These are phyloP conservation scores for Aspergillus quadricinctus DNA, from an alignment of 2,329 filamentous ascomycete genomes.

Conservation along the genomic window DNA sequence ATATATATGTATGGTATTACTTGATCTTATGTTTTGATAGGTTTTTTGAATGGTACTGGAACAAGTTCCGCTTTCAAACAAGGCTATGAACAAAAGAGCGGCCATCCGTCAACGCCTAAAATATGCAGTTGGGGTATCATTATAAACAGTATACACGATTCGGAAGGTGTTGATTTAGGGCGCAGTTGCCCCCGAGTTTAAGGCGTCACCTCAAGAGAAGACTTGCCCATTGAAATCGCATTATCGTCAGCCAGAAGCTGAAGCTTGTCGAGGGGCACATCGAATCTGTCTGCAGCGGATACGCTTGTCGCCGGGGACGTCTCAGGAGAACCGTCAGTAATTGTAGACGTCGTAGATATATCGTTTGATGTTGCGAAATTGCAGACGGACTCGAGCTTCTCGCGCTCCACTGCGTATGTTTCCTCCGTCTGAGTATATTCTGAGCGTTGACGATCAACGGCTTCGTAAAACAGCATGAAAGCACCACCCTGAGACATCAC, in stretches of 20 bases:
- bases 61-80: neutral
- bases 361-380: neutral
- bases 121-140: neutral
- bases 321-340: neutral
- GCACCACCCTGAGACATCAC: constrained; percentile 75
- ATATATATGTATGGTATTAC: neutral
- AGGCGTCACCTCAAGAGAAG: neutral
- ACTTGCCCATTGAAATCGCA: neutral
- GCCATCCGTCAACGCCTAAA: neutral
- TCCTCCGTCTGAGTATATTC: neutral
- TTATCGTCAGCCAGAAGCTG: neutral
- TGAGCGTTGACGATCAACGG: constrained; percentile 44
- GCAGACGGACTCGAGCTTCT: constrained; percentile 12
- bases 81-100: neutral
- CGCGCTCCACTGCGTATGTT: constrained; percentile 3
- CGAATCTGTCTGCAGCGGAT: neutral
- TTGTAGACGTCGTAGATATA: neutral
- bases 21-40: neutral
- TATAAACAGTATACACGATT: neutral
- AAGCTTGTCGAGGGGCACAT: neutral
- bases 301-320: neutral
- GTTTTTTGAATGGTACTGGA: neutral
- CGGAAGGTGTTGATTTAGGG: neutral
- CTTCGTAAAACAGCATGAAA: constrained; percentile 98
- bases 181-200: too few species aligned